Conservation (phyloP, 331 rosid species). For the Pyrus hybrid region DNA sequence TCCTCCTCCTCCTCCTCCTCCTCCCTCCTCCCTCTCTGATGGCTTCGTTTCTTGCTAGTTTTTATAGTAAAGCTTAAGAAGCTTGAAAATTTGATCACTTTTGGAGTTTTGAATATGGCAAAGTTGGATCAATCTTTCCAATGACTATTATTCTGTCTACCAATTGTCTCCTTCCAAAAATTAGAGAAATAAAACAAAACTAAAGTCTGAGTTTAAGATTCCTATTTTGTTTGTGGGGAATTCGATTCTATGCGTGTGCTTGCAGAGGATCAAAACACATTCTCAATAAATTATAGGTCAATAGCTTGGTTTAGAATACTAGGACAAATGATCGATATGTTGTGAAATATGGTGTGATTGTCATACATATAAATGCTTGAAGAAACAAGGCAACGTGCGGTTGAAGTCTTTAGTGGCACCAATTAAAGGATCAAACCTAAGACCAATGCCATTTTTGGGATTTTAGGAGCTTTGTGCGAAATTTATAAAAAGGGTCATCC, state of each 20-base stretch:
- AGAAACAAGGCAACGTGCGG: too few relatives aligned
- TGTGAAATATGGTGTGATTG: too few relatives aligned
- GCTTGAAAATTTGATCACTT: neutral
- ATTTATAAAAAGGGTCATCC: too few relatives aligned
- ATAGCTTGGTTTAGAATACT: too few relatives aligned
- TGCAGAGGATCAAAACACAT: neutral
- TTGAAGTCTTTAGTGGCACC: too few relatives aligned
- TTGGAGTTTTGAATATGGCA: neutral
- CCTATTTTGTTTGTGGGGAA: neutral
- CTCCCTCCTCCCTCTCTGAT: neutral
- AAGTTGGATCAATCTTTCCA: neutral
- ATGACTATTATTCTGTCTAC: neutral
- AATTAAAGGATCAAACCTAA: too few relatives aligned
- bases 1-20: too few relatives aligned
- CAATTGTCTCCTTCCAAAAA: neutral
- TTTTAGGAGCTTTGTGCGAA: too few relatives aligned
- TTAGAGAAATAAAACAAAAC: neutral
- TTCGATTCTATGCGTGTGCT: neutral
- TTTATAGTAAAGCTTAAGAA: neutral
- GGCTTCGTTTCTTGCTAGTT: neutral
- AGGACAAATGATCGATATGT: too few relatives aligned
- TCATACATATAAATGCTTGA: too few relatives aligned
- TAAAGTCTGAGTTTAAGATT: neutral
- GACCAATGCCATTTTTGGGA: too few relatives aligned
- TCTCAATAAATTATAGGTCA: too few relatives aligned